phyloP scores from a whole-genome alignment of 202 grass and related monocot species.

The Bolboschoenoplectus hybrid region DNA sequence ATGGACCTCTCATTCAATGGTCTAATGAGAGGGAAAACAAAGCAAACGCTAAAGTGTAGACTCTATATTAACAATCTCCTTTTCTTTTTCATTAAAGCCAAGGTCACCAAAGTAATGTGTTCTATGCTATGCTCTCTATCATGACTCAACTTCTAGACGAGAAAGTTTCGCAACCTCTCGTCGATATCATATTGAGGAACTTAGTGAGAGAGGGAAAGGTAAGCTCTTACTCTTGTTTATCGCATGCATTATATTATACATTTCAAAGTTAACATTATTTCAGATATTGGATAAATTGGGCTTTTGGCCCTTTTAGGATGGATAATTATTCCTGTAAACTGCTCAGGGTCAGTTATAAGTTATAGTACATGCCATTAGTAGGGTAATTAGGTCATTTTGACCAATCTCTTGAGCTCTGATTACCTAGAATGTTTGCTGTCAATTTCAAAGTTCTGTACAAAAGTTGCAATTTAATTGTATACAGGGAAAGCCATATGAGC shows the following conservation, averaged over 20 bases:
- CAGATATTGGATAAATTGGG: not conserved
- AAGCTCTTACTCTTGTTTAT: constrained; percentile 14
- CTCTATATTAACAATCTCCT: constrained; percentile 21
- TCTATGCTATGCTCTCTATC: constrained; percentile 81
- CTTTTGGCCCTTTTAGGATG: constrained; percentile 1
- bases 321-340: constrained; percentile 4
- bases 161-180: constrained; percentile 73
- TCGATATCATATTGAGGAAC: constrained; percentile 81
- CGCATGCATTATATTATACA: not conserved
- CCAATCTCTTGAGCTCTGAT: not conserved
- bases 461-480: constrained; percentile 49
- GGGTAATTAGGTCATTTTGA: constrained; percentile 40
- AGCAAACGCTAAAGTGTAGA: not conserved
- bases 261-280: constrained; percentile 1
- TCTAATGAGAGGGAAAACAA: not conserved
- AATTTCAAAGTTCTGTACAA: not conserved
- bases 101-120: constrained; percentile 69
- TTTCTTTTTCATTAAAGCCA: constrained; percentile 55
- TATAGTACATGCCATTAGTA: constrained; percentile 4
- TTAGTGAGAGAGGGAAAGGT: constrained; percentile 92
- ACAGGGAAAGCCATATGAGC: constrained; percentile 68
- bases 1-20: not conserved
- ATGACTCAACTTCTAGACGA: constrained; percentile 80
- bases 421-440: not conserved
- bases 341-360: constrained; percentile 5